Conservation (phyloP, 306 rosid genomes). For the Cucumis cinereus region DNA sequence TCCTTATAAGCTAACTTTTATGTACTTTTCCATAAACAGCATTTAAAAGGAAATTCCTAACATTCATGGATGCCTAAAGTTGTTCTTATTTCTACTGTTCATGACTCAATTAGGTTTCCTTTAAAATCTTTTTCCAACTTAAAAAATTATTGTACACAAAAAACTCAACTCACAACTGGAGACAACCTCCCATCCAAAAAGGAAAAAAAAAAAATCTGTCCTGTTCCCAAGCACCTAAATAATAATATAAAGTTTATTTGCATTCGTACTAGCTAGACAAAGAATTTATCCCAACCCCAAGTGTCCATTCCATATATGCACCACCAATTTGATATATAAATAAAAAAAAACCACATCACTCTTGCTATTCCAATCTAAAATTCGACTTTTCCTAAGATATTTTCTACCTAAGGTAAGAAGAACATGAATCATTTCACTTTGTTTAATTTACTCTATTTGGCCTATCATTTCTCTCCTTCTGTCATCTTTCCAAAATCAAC, state of each 20-base stretch:
- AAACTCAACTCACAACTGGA: neutral
- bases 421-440: neutral
- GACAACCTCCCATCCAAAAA: too few species aligned
- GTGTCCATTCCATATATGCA: conserved; percentile 2
- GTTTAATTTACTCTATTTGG: neutral
- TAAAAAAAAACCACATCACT: neutral
- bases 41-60: neutral
- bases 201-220: neutral
- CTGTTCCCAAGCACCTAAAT: neutral
- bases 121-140: neutral
- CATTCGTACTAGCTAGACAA: conserved; percentile 9
- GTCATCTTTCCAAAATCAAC: neutral
- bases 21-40: neutral
- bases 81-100: neutral
- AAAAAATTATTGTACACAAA: neutral
- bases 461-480: conserved; percentile 3
- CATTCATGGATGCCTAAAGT: neutral
- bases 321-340: neutral
- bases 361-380: neutral
- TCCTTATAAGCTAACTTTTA: neutral
- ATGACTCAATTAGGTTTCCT: neutral
- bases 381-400: neutral
- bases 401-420: conserved; percentile 5
- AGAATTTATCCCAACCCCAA: conserved; percentile 5
- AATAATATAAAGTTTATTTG: neutral